These are phyloP conservation scores for Petunia axillaris DNA, from an alignment of 257 asterid species.

Conservation along the genomic window DNA sequence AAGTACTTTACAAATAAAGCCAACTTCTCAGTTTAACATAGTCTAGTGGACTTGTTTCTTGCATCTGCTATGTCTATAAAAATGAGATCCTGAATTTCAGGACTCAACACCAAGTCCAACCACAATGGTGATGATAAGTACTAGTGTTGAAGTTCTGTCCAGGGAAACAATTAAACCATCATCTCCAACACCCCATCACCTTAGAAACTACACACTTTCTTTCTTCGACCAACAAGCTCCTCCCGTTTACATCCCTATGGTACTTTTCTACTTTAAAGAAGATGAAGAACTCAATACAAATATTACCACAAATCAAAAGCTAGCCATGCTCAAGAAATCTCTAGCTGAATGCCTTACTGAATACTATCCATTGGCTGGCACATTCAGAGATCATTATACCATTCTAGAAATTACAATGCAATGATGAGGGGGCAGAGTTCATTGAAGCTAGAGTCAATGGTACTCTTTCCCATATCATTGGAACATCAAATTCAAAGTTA, in stretches of 20 bases:
- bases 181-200: too few species aligned
- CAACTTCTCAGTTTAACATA: too few species aligned
- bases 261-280: background rate
- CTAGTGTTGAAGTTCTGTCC: too few species aligned
- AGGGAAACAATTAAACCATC: too few species aligned
- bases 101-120: too few species aligned
- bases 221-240: slow-evolving; percentile 10
- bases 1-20: too few species aligned
- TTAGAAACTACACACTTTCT: too few species aligned
- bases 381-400: slow-evolving; percentile 8
- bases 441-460: slow-evolving; percentile 33
- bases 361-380: slow-evolving; percentile 49
- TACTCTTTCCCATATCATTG: slow-evolving; percentile 20
- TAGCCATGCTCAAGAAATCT: slow-evolving; percentile 27
- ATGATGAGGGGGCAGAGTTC: slow-evolving; percentile 38
- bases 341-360: slow-evolving; percentile 30
- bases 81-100: too few species aligned
- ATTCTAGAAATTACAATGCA: slow-evolving; percentile 35
- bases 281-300: background rate
- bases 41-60: too few species aligned
- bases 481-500: slow-evolving; percentile 22
- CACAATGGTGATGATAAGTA: too few species aligned
- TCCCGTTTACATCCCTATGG: background rate
- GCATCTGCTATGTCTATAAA: too few species aligned
- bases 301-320: background rate